Conservation (phyloP, 225 moss, liverwort and hornwort species). For the Polytrichum formosum region DNA sequence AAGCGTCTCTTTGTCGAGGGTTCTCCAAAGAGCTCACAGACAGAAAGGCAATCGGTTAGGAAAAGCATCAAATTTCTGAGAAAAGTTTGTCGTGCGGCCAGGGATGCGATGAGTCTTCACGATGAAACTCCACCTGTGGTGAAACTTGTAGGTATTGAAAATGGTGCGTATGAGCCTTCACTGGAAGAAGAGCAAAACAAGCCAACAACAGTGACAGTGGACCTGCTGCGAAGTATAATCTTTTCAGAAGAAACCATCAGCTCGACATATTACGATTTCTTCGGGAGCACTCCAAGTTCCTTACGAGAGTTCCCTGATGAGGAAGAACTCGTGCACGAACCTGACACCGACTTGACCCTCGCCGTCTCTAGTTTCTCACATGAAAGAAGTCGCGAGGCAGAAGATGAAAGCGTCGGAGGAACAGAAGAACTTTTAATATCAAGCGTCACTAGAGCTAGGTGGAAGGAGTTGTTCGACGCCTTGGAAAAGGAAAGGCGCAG, state of each 20-base stretch:
- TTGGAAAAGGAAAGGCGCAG: conserved; percentile 20
- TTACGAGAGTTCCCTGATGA: neutral
- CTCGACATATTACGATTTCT: neutral
- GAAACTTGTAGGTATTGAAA: neutral
- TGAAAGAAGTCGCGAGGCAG: neutral
- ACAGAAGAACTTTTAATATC: neutral
- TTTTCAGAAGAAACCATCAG: conserved; percentile 2
- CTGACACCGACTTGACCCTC: conserved; percentile 6
- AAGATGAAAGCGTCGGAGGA: conserved; percentile 4
- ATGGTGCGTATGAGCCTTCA: neutral
- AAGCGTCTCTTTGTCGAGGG: neutral
- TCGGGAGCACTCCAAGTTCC: neutral
- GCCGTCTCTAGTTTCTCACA: conserved; percentile 1
- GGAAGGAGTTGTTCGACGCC: conserved; percentile 20
- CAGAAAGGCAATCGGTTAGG: neutral
- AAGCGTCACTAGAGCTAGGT: conserved; percentile 13
- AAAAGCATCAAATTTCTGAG: conserved; percentile 9
- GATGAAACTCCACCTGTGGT: neutral
- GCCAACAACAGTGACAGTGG: neutral
- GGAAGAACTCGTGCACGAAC: neutral
- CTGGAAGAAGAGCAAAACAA: neutral
- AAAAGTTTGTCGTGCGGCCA: conserved; percentile 5
- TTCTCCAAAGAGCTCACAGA: neutral
- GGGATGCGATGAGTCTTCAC: neutral
- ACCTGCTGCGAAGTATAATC: conserved; percentile 5